phyloP scores from a whole-genome alignment of 208 protist species.

The Entamoeba dispar region DNA sequence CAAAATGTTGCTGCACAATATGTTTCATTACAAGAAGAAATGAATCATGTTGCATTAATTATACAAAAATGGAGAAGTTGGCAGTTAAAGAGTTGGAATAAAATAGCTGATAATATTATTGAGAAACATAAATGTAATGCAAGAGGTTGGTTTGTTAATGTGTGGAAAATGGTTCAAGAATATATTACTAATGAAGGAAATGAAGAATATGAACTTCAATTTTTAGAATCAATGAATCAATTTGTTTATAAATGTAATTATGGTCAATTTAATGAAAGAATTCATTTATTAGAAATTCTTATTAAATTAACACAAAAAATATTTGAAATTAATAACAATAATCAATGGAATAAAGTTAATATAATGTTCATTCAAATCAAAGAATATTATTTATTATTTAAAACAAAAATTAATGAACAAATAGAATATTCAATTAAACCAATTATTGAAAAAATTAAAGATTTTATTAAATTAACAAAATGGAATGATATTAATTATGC shows the following conservation, averaged over 20 bases:
- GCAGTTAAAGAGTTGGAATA: background rate
- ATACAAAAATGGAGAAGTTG: background rate
- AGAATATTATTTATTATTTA: background rate
- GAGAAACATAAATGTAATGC: background rate
- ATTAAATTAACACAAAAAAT: background rate
- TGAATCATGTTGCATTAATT: background rate
- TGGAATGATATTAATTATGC: background rate
- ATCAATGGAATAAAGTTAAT: background rate
- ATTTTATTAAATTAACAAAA: background rate
- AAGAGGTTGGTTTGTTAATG: background rate
- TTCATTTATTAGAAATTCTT: background rate
- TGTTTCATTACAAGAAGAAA: background rate
- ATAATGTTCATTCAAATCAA: background rate
- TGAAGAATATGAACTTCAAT: background rate
- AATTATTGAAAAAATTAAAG: background rate
- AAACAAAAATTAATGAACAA: background rate
- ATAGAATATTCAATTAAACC: background rate
- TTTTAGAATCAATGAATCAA: background rate
- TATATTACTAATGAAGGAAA: background rate
- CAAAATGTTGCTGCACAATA: background rate
- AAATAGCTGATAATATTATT: background rate
- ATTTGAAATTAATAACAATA: background rate
- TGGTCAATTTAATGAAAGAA: background rate
- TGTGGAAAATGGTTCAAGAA: background rate
- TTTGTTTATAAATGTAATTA: background rate